phyloP scores from a whole-genome alignment of 2,329 filamentous ascomycete genomes.

The Ascochyta fabae region DNA sequence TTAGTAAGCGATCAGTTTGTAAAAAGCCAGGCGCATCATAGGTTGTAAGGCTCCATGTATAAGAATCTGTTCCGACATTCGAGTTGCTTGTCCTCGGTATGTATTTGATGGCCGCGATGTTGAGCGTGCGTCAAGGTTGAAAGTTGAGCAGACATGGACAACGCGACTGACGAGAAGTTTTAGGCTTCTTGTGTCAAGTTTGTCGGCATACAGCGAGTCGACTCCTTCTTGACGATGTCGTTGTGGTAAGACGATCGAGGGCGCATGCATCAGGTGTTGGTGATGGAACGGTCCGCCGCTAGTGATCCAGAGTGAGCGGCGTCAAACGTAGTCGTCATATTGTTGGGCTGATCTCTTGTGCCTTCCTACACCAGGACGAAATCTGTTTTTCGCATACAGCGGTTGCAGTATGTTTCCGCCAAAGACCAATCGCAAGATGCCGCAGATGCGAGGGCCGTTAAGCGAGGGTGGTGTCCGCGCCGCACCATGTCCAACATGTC shows the following conservation, averaged over 20 bases:
- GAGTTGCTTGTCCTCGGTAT: not conserved
- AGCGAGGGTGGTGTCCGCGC: slow-evolving; percentile 36
- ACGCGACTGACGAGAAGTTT: not conserved
- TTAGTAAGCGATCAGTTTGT: not conserved
- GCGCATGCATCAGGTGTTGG: not conserved
- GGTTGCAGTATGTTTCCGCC: slow-evolving; percentile 5
- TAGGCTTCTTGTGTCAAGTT: not conserved
- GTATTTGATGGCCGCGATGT: not conserved
- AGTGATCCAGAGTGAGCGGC: slow-evolving; percentile 2
- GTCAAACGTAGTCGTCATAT: slow-evolving; percentile 3
- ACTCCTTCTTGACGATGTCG: not conserved
- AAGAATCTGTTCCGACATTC: too few relatives aligned
- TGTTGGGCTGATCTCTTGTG: not conserved
- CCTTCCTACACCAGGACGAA: not conserved
- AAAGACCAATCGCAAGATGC: slow-evolving; percentile 16
- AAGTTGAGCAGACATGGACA: not conserved
- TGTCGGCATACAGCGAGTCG: not conserved
- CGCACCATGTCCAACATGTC: slow-evolving; percentile 30
- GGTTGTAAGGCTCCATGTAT: not conserved
- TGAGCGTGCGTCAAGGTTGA: not conserved
- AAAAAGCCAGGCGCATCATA: slow-evolving; percentile 9
- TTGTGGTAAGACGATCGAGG: not conserved
- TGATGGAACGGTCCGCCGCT: not conserved
- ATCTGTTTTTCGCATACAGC: slow-evolving; percentile 1
- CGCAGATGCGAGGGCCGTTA: slow-evolving; percentile 26